Conservation (phyloP, 1,284 basidiomycete species). For the Rhodotorula mucilaginosa region DNA sequence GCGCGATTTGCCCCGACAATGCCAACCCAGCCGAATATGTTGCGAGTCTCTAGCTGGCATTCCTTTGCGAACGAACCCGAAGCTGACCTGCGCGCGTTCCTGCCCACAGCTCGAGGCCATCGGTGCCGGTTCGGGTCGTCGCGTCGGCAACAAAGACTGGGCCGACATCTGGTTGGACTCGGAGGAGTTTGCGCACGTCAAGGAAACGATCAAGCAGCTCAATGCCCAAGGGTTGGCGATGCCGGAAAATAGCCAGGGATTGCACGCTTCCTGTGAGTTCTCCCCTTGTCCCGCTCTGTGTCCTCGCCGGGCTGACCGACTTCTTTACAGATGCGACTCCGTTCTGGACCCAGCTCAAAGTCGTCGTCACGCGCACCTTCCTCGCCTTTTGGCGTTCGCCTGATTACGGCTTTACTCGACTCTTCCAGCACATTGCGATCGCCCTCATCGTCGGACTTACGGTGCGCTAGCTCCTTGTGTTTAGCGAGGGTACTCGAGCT, state of each 20-base stretch:
- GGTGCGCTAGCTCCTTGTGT: constrained; percentile 47
- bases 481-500: constrained; percentile 57
- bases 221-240: constrained; percentile 52
- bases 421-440: constrained; percentile 56
- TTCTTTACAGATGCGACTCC: constrained; percentile 57
- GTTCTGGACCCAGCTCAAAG: constrained; percentile 72
- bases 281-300: too few species aligned
- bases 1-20: constrained; percentile 33
- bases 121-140: constrained; percentile 47
- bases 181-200: constrained; percentile 47
- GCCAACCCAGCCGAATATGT: constrained; percentile 39
- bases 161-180: constrained; percentile 50
- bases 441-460: constrained; percentile 77
- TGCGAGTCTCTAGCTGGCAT: neutral
- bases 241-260: constrained; percentile 44
- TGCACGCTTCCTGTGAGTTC: constrained; percentile 6
- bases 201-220: constrained; percentile 52
- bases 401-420: constrained; percentile 57
- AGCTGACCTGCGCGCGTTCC: too few species aligned
- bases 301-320: constrained; percentile 18
- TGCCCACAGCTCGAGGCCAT: constrained; percentile 47
- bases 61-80: too few species aligned
- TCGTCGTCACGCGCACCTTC: constrained; percentile 71
- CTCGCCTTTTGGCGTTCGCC: constrained; percentile 76
- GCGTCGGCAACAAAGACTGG: constrained; percentile 48